Percentiles rank a stretch among this genome's conserved stretches.
Evolutionary conservation across 1,284 basidiomycete genomes (phyloP).

Genomic region (Apiotrichum gracile): DNA sequence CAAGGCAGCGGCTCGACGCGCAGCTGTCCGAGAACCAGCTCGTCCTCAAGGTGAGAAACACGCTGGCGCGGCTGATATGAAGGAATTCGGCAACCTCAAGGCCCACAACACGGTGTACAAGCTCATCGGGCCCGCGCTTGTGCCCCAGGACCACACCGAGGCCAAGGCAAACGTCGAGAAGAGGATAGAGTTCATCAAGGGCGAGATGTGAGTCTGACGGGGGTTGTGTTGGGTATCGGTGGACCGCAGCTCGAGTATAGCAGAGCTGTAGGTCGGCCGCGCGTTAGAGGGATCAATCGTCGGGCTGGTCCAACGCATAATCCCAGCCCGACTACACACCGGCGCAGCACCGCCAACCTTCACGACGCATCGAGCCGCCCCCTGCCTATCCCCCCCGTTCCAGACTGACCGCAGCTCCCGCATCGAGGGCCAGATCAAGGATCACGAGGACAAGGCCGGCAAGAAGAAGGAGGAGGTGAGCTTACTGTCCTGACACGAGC

Average conservation of each 20-base stretch:
- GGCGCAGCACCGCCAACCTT: too few relatives aligned
- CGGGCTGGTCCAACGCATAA: too few relatives aligned
- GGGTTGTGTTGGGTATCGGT: not conserved
- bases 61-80: not conserved
- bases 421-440: slow-evolving; percentile 71
- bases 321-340: too few relatives aligned
- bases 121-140: slow-evolving; percentile 81
- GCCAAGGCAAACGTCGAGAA: slow-evolving; percentile 87
- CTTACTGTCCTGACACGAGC: slow-evolving; percentile 1
- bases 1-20: slow-evolving; percentile 73
- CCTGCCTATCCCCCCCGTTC: not conserved
- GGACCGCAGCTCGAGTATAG: too few relatives aligned
- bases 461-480: slow-evolving; percentile 73
- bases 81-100: slow-evolving; percentile 80
- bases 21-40: slow-evolving; percentile 87
- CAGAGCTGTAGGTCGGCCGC: too few relatives aligned
- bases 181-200: slow-evolving; percentile 79
- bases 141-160: slow-evolving; percentile 82
- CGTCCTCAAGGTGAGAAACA: slow-evolving; percentile 69
- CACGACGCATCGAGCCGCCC: not conserved
- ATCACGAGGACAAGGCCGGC: slow-evolving; percentile 64
- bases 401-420: slow-evolving; percentile 58
- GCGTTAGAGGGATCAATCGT: too few relatives aligned
- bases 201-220: slow-evolving; percentile 70
- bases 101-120: slow-evolving; percentile 82